A percentile compares a stretch with the other conserved stretches of the same genome.
Evolutionary conservation across 2,329 filamentous ascomycete genomes (phyloP).

Genomic region (Alternaria infectoria): DNA sequence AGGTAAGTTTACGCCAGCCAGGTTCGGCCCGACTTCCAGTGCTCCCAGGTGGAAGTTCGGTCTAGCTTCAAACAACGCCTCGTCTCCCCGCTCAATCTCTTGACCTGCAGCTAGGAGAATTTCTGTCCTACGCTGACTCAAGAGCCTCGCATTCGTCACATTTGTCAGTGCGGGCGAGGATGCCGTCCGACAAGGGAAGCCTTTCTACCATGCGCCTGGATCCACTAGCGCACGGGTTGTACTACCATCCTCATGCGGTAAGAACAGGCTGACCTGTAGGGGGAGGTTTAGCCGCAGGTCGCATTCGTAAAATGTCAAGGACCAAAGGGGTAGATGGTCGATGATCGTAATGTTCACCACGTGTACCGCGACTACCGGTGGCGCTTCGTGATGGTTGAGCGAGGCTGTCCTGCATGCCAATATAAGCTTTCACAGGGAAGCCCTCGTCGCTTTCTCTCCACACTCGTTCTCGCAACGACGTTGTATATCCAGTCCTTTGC

Average conservation of each 20-base stretch:
- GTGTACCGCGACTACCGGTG: not conserved
- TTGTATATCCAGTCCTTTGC: constrained; percentile 3
- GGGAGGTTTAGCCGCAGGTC: not conserved
- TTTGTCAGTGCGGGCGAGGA: not conserved
- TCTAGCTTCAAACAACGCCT: constrained; percentile 1
- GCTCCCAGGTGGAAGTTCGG: not conserved
- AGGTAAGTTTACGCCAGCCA: not conserved
- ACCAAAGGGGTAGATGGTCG: not conserved
- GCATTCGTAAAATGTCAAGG: not conserved
- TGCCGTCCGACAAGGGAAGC: not conserved
- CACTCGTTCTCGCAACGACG: not conserved
- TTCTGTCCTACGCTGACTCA: not conserved
- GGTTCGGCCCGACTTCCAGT: not conserved
- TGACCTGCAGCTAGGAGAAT: not conserved
- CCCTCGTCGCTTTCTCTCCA: not conserved
- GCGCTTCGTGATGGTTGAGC: not conserved
- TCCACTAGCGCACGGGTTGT: not conserved
- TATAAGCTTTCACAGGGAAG: constrained; percentile 6
- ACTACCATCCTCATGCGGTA: not conserved
- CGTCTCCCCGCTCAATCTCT: not conserved
- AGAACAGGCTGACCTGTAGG: not conserved
- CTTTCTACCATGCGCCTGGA: not conserved
- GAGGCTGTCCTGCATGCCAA: not conserved
- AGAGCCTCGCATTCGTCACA: not conserved
- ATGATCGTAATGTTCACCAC: constrained; percentile 9